Evolutionary conservation across 495 filamentous ascomycete genomes (phyloP).

Genomic region (Lasiosphaeria ovina): DNA sequence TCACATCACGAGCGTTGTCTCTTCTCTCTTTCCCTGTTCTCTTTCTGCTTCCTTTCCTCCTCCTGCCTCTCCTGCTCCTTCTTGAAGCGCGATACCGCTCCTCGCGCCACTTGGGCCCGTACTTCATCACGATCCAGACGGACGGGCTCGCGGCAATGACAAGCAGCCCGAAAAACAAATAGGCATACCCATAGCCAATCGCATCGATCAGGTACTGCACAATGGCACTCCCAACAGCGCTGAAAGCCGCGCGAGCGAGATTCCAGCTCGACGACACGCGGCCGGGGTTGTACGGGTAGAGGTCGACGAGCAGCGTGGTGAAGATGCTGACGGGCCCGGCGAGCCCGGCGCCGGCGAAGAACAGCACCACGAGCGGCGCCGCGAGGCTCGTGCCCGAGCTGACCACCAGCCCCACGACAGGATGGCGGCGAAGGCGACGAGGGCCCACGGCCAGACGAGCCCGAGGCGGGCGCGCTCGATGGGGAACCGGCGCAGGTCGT

Average conservation of each 20-base stretch:
- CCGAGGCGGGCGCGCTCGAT: slow-evolving; percentile 62
- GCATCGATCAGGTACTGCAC: slow-evolving; percentile 18
- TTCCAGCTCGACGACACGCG: slow-evolving; percentile 16
- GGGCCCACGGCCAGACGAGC: slow-evolving; percentile 48
- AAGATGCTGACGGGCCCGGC: slow-evolving; percentile 13
- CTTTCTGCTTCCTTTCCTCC: too few relatives aligned
- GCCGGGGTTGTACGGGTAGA: slow-evolving; percentile 17
- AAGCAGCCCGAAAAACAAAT: slow-evolving; percentile 16
- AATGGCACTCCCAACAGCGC: slow-evolving; percentile 11
- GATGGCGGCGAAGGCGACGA: slow-evolving; percentile 41
- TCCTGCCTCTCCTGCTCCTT: too few relatives aligned
- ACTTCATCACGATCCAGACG: slow-evolving; percentile 10
- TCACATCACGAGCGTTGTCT: too few relatives aligned
- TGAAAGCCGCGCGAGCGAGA: slow-evolving; percentile 12
- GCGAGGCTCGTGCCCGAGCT: slow-evolving; percentile 36
- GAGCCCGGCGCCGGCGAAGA: slow-evolving; percentile 41
- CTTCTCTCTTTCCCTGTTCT: too few relatives aligned
- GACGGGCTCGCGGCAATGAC: slow-evolving; percentile 13
- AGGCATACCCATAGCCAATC: slow-evolving; percentile 16
- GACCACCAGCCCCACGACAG: slow-evolving; percentile 53
- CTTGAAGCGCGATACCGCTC: slow-evolving; percentile 11
- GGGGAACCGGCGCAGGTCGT: slow-evolving; percentile 55
- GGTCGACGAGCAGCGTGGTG: slow-evolving; percentile 15
- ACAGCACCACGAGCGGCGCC: slow-evolving; percentile 47
- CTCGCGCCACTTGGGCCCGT: slow-evolving; percentile 18